Base-by-base conservation (phyloP, 345 rosid genomes). In the Aquilaria yunnanensis region DNA sequence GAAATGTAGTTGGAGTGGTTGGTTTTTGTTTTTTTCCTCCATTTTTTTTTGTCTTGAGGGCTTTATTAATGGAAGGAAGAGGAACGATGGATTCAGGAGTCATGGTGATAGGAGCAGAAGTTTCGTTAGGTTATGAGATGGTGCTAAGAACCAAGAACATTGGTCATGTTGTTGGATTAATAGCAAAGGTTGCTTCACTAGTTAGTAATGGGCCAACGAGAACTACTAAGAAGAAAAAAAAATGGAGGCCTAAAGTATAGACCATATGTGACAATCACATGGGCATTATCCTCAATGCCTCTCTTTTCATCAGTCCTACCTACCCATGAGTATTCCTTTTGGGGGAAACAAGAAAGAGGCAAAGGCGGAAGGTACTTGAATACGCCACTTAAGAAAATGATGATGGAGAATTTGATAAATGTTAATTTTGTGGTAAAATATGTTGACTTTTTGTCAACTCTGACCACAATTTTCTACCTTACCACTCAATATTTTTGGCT, bases 171-270 rank as follows among this genome's bases (percentile, higher is more conserved):
- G 69, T 55, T 41, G 77, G 69, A 9, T 70, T 82, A 59, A 74
- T 86, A 49, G 73, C 78, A 8, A 51, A 78, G 1, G 70, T 73
- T 37, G 66, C 75, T 2, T 50, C 90, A 10, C 68, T 81, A 34
- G 71, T 70, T 60, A 70, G 71, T 70, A 72, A 68, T 5, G 85
- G 80, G 49, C 70, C 80, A 61, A 51, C 66, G 46, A 83, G 81
- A 57, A 43, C 76, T 13, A 48, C 51, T 2, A 87, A 75, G 60
- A 89, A 86, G 87, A 89, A 89, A 23, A 23, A 23, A 23, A 23
- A 23, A 51, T 90, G 93, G 37, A 81, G 90, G 59, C 93, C 96
- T 34, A 80, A 89, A 89, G 67, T 83, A 89, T 65, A 90, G 84
- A 50, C 83, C 87, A 0, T 87, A 89, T 58, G 96, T 87, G 57